A percentile compares a stretch with the other conserved stretches of the same genome.
Evolutionary conservation across 768 basidiomycete species (phyloP).

Genomic region (Floccularia luteovirens): DNA sequence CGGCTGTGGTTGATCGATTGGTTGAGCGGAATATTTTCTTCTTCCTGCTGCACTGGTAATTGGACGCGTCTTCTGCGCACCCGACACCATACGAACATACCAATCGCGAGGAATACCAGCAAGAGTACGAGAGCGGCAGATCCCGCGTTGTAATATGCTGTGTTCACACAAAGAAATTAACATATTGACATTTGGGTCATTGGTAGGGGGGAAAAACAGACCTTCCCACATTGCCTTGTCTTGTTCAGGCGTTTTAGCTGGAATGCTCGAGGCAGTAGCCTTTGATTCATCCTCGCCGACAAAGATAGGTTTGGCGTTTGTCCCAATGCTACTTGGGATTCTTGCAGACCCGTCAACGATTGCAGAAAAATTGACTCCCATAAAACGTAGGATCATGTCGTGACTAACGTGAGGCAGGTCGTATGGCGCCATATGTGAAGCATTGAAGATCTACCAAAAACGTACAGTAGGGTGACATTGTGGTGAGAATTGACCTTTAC

Average conservation of each 20-base stretch:
- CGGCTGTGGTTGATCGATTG: slow-evolving; percentile 26
- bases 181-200: slow-evolving; percentile 1
- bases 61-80: slow-evolving; percentile 38
- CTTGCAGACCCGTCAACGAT: slow-evolving; percentile 74
- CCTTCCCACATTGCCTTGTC: slow-evolving; percentile 91
- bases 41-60: slow-evolving; percentile 26
- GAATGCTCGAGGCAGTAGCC: slow-evolving; percentile 24
- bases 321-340: slow-evolving; percentile 78
- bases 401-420: slow-evolving; percentile 85
- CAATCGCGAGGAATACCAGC: slow-evolving; percentile 60
- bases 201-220: too few relatives aligned
- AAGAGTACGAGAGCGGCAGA: slow-evolving; percentile 82
- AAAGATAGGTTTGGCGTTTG: slow-evolving; percentile 58
- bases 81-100: slow-evolving; percentile 77
- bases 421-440: slow-evolving; percentile 93
- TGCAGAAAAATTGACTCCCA: slow-evolving; percentile 82
- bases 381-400: slow-evolving; percentile 98
- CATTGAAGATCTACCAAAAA: slow-evolving; percentile 68
- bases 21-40: slow-evolving; percentile 71
- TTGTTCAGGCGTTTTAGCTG: slow-evolving; percentile 64
- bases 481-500: slow-evolving; percentile 53
- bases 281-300: slow-evolving; percentile 33
- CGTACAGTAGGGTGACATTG: not conserved
- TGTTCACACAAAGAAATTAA: not conserved
- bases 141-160: slow-evolving; percentile 94